Percentiles rank a stretch among this genome's conserved stretches.
phyloP scores from a whole-genome alignment of 1,139 yeast genomes.

The Saccharomyces hybrid region DNA sequence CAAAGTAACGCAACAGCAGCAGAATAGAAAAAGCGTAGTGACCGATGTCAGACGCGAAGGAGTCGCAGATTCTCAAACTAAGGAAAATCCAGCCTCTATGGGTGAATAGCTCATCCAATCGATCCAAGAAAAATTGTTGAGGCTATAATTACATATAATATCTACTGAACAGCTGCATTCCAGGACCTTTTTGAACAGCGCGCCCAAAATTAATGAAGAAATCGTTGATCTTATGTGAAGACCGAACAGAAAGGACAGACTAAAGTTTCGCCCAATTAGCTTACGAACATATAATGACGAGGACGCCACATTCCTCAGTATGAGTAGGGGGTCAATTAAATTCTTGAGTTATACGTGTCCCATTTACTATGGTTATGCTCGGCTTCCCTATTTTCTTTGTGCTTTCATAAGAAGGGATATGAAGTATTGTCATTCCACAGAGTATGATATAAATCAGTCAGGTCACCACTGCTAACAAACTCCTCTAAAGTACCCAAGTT shows the following conservation, averaged over 20 bases:
- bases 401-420: slow-evolving; percentile 4
- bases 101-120: no score
- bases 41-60: no score
- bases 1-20: no score
- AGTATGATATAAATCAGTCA: slow-evolving; percentile 23
- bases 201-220: no score
- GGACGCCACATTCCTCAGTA: background rate
- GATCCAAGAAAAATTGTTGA: no score
- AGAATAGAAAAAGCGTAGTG: no score
- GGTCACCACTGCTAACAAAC: slow-evolving; percentile 26
- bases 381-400: background rate
- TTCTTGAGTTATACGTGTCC: background rate
- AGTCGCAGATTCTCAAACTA: no score
- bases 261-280: background rate
- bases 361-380: background rate
- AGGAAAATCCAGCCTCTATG: no score
- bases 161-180: no score
- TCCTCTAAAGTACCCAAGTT: slow-evolving; percentile 30
- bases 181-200: no score
- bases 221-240: background rate
- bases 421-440: slow-evolving; percentile 28
- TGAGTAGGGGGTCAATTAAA: background rate
- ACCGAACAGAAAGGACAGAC: background rate
- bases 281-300: background rate
- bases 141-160: no score